Percentiles rank a stretch among this genome's conserved stretches.
These are phyloP conservation scores for Castanospermum australe DNA, from an alignment of 306 rosid genomes.

Conservation along the genomic window DNA sequence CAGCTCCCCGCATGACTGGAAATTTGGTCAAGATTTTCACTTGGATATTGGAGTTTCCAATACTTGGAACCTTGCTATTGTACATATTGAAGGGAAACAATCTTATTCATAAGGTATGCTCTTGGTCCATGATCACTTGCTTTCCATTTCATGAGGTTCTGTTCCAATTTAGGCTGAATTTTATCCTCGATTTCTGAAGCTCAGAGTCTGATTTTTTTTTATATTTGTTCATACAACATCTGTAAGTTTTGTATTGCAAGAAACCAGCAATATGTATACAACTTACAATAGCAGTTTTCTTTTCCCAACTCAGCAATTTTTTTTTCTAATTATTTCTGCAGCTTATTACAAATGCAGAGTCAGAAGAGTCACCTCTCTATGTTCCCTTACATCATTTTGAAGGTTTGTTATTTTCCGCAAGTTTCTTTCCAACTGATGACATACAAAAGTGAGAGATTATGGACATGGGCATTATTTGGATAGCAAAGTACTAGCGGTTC, in stretches of 20 bases:
- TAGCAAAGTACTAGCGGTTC: neutral
- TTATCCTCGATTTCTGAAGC: neutral
- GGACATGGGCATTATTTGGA: neutral
- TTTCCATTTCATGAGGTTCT: constrained; percentile 2
- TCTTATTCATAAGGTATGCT: constrained; percentile 70
- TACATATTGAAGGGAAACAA: constrained; percentile 68
- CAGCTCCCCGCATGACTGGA: constrained; percentile 96
- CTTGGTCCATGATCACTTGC: neutral
- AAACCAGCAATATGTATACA: neutral
- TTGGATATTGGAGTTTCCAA: constrained; percentile 61
- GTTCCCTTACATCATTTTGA: constrained; percentile 71
- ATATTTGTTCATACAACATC: neutral
- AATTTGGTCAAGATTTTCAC: constrained; percentile 62
- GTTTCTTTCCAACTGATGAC: neutral
- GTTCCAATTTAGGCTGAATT: neutral
- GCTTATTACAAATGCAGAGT: constrained; percentile 72
- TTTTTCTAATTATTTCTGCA: constrained; percentile 40
- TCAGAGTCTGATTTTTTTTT: neutral
- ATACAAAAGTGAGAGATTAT: neutral
- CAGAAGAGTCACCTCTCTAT: constrained; percentile 69
- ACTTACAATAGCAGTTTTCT: neutral
- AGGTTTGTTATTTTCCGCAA: constrained; percentile 42
- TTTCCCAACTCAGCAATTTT: neutral
- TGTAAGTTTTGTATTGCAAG: neutral
- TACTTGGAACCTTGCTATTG: constrained; percentile 64